Base-by-base conservation (phyloP, 2,329 filamentous ascomycete species). In the Fusarium stilboides region DNA sequence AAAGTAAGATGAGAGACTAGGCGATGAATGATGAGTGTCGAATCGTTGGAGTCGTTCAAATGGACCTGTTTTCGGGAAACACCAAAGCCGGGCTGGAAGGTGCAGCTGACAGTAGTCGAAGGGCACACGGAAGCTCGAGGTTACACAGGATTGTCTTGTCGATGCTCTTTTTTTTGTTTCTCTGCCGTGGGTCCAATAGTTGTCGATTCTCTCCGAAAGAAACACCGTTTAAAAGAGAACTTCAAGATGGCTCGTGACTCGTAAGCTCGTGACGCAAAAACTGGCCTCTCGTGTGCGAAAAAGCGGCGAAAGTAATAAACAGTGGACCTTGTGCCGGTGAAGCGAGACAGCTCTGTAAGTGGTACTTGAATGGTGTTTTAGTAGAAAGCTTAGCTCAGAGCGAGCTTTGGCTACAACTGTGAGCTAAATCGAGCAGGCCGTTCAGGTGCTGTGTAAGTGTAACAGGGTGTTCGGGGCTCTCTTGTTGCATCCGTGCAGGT, bases 391-490 rank as follows among this genome's bases (percentile, higher is more conserved):
- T 72, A 69, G 66, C 66, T 71, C 66, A 68, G 68, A 57, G 68
- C 19, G 57, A 68, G 42, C 50, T 65, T 42, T 70, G 43, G 62
- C 44, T 60, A 51, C 45, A 61, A 54, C 24, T 37, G 34, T 36
- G 40, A 50, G 57, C 51, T 58, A 55, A 66, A 69, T 67, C 42
- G 57, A 51, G 39, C 56, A 64, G 56, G 61, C 51, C 54, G 57
- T 61, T 60, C 54, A 67, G 37, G 69, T 65, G 67, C 58, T 63
- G 70, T 74, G 73, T 75, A 76, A 76, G 73, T 76, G 73, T 68
- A 65, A 73, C 70, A 54, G 62, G 51, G 49, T 56, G 49, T 68
- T 65, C 50, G 57, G 53, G 53, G 49, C 34, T 60, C 52, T 46
- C 44, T 51, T 49, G 40, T 68, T 55, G 57, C 57, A 57, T 50